Conservation (phyloP, 1,139 yeast genomes). For the Magnusiomyces fungicola region DNA sequence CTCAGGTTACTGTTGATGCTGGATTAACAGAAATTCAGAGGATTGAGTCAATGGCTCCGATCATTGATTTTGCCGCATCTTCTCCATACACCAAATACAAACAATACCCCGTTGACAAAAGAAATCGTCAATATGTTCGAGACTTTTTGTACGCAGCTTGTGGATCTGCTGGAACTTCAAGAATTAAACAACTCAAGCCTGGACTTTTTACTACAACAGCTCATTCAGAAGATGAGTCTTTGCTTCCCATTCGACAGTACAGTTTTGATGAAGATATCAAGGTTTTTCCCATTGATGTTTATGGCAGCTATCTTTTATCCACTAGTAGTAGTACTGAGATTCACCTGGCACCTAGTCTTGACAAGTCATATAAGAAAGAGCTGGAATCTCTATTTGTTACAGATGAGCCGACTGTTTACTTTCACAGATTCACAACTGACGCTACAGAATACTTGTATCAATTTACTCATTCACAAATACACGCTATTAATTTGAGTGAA, state of each 20-base stretch:
- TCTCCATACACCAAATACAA: background rate
- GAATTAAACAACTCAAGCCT: background rate
- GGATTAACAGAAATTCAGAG: background rate
- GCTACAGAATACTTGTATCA: background rate
- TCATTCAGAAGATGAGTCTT: background rate
- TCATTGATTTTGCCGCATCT: background rate
- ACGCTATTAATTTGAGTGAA: too few species aligned
- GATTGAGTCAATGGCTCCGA: background rate
- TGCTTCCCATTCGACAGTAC: background rate
- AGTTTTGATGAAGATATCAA: background rate
- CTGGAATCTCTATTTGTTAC: too few species aligned
- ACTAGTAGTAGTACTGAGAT: too few species aligned
- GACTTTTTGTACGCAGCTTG: background rate
- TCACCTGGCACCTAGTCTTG: too few species aligned
- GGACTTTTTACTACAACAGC: background rate
- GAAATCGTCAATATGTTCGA: background rate
- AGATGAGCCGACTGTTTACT: background rate
- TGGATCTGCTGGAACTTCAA: background rate
- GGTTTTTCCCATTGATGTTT: constrained; percentile 1
- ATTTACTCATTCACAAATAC: background rate
- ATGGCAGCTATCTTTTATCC: too few species aligned
- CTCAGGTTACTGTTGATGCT: background rate
- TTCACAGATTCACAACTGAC: background rate
- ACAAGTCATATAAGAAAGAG: too few species aligned
- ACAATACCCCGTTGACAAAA: background rate